Conservation (phyloP, 2,329 filamentous ascomycete species). For the Coniochaeta prunicola region DNA sequence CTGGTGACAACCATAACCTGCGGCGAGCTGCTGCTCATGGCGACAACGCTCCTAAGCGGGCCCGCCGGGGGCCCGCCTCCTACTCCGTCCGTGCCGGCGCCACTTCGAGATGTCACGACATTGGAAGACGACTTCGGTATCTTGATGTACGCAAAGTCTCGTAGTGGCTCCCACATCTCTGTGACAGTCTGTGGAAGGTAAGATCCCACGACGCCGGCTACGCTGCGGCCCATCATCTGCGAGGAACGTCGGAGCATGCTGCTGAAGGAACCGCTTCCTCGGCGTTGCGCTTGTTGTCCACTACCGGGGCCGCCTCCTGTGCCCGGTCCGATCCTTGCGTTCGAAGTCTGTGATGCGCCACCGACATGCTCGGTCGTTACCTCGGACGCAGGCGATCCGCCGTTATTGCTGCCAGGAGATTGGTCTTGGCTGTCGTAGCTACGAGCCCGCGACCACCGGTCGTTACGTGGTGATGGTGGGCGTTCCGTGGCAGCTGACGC, state of each 20-base stretch:
- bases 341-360: conserved; percentile 3
- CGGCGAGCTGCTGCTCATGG: conserved; percentile 89
- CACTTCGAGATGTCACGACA: conserved; percentile 17
- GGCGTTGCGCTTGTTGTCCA: conserved; percentile 23
- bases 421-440: conserved; percentile 47
- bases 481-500: conserved; percentile 15
- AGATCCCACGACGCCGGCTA: conserved; percentile 82
- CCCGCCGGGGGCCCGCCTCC: conserved; percentile 7
- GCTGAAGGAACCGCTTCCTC: conserved; percentile 71
- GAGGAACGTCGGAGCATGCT: conserved; percentile 91
- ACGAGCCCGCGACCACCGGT: conserved; percentile 46
- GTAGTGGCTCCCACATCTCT: conserved; percentile 93
- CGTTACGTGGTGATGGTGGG: conserved; percentile 32
- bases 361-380: conserved; percentile 27
- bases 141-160: conserved; percentile 96
- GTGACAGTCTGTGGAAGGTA: conserved; percentile 91
- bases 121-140: conserved; percentile 56
- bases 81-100: conserved; percentile 11
- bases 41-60: conserved; percentile 83
- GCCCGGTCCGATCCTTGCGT: neutral
- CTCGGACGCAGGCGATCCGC: conserved; percentile 41
- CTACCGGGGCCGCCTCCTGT: neutral
- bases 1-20: conserved; percentile 98
- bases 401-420: conserved; percentile 34
- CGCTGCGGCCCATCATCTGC: conserved; percentile 82